Percentiles rank a stretch among this genome's conserved stretches.
These are phyloP conservation scores for Mentha longifolia DNA, from an alignment of 257 asterid genomes.

Conservation along the genomic window DNA sequence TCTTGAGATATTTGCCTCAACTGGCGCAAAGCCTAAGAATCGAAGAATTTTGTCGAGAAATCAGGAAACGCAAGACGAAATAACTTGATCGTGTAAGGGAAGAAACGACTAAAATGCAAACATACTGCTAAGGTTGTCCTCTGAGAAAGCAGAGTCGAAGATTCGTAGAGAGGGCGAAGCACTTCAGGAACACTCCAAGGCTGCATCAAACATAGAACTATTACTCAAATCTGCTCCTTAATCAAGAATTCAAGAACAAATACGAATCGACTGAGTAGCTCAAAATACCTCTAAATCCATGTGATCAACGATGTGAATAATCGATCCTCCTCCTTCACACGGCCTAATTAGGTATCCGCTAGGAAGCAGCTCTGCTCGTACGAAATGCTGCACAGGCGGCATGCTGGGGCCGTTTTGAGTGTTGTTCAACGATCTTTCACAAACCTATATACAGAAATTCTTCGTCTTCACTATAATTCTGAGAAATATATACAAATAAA, in stretches of 20 bases:
- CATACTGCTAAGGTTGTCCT: constrained; percentile 89
- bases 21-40: constrained; percentile 81
- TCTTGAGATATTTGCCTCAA: constrained; percentile 92
- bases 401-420: constrained; percentile 95
- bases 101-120: constrained; percentile 5
- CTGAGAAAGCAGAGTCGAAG: constrained; percentile 85
- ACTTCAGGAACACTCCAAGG: constrained; percentile 99
- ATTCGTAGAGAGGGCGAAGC: constrained; percentile 86
- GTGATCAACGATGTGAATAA: constrained; percentile 92
- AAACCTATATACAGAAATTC: constrained; percentile 49
- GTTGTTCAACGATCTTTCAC: constrained; percentile 95
- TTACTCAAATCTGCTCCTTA: constrained; percentile 1
- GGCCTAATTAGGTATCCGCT: constrained; percentile 97
- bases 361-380: constrained; percentile 88
- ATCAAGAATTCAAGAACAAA: background rate
- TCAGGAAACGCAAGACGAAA: background rate
- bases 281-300: constrained; percentile 78
- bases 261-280: background rate
- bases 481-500: background rate
- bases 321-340: constrained; percentile 97
- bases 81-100: background rate
- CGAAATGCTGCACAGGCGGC: constrained; percentile 87
- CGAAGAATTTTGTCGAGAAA: constrained; percentile 9
- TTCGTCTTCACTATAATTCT: background rate
- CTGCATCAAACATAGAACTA: constrained; percentile 41